These are phyloP conservation scores for Kazachstania africana DNA, from an alignment of 805 yeast genomes.

Conservation along the genomic window DNA sequence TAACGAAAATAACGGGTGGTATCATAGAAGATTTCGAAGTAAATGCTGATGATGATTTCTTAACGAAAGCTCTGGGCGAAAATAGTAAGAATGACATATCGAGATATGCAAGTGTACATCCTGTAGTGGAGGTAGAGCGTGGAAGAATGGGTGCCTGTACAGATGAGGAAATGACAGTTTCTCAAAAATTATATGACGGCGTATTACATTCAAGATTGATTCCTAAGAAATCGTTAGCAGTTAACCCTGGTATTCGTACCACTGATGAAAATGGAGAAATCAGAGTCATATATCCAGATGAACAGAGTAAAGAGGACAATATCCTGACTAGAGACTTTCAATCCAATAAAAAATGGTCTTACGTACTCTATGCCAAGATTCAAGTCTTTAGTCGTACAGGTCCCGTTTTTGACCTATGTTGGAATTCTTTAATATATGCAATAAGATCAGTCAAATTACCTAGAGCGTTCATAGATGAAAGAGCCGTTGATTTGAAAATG, in stretches of 20 bases:
- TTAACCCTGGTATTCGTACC: conserved; percentile 32
- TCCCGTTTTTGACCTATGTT: conserved; percentile 67
- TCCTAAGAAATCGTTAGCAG: conserved; percentile 37
- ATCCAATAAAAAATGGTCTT: conserved; percentile 38
- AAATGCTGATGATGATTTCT: conserved; percentile 26
- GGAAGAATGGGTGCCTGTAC: conserved; percentile 76
- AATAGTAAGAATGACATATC: conserved; percentile 16
- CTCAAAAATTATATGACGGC: conserved; percentile 53
- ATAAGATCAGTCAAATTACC: conserved; percentile 53
- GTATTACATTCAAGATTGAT: conserved; percentile 47
- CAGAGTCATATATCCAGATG: conserved; percentile 36
- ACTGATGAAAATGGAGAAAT: conserved; percentile 39
- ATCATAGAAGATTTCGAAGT: conserved; percentile 43
- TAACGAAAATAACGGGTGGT: conserved; percentile 62
- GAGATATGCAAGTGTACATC: conserved; percentile 40
- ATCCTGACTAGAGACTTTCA: conserved; percentile 8
- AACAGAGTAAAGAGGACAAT: conserved; percentile 16
- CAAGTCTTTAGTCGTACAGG: conserved; percentile 75
- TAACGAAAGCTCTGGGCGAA: conserved; percentile 9
- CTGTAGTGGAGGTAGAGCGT: conserved; percentile 63
- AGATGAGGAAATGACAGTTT: conserved; percentile 69
- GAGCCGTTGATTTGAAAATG: conserved; percentile 38
- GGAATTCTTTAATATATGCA: conserved; percentile 57
- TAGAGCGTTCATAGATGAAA: conserved; percentile 53
- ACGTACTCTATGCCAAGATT: conserved; percentile 59